Conservation (phyloP, 768 basidiomycete species). For the Lactarius indigo region DNA sequence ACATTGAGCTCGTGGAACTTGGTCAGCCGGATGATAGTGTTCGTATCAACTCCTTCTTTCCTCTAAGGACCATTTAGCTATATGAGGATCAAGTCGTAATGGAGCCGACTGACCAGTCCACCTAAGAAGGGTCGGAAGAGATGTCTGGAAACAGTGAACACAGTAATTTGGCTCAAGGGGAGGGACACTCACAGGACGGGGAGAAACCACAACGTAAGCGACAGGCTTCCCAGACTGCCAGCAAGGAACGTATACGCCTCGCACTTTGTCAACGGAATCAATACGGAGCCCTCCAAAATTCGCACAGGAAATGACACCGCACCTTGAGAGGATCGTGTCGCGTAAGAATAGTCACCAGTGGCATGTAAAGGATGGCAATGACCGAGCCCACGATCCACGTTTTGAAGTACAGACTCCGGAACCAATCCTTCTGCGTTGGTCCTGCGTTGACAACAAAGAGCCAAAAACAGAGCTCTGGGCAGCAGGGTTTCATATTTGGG, state of each 20-base stretch:
- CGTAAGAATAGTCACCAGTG: constrained; percentile 62
- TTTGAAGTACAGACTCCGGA: constrained; percentile 70
- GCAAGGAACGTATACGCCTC: constrained; percentile 68
- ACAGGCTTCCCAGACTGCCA: constrained; percentile 65
- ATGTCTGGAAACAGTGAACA: constrained; percentile 40
- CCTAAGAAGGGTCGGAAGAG: constrained; percentile 63
- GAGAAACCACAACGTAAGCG: constrained; percentile 69
- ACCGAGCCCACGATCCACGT: constrained; percentile 65
- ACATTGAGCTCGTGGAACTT: constrained; percentile 85
- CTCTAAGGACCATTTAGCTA: constrained; percentile 38
- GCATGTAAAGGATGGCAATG: constrained; percentile 61
- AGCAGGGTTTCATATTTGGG: background rate
- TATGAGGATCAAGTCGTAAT: background rate
- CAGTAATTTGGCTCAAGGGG: constrained; percentile 6
- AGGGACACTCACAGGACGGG: constrained; percentile 54
- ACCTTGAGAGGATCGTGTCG: constrained; percentile 59
- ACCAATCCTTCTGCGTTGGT: constrained; percentile 63
- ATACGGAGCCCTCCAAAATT: background rate
- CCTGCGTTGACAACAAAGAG: constrained; percentile 71
- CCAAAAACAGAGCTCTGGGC: constrained; percentile 81
- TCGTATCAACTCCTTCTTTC: constrained; percentile 57
- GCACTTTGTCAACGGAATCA: constrained; percentile 40
- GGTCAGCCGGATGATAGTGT: constrained; percentile 65
- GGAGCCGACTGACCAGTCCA: constrained; percentile 46
- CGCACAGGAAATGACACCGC: background rate